These are phyloP conservation scores for Kodamaea jinghongensis DNA, from an alignment of 805 yeast genomes.

Conservation along the genomic window DNA sequence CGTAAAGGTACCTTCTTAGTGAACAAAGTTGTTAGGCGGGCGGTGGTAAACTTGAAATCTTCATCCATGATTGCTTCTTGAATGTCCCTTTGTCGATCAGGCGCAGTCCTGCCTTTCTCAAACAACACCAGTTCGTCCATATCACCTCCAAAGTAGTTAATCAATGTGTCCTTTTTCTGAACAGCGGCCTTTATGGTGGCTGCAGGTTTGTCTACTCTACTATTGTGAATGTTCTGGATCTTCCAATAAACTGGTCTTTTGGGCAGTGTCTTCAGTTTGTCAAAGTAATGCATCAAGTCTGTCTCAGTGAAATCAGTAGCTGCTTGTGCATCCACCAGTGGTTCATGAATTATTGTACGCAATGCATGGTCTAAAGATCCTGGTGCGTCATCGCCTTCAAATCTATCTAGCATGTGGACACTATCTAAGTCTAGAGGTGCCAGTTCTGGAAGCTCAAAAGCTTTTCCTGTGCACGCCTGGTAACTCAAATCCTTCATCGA, in stretches of 20 bases:
- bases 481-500: constrained; percentile 13
- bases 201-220: constrained; percentile 6
- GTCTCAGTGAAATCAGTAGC: too few relatives aligned
- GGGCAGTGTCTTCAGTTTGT: background rate
- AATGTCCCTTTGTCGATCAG: constrained; percentile 1
- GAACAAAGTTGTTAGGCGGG: constrained; percentile 18
- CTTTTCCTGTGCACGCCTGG: too few relatives aligned
- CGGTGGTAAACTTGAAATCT: constrained; percentile 20
- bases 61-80: constrained; percentile 16
- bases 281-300: constrained; percentile 7
- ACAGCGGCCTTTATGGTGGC: constrained; percentile 3
- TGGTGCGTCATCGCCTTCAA: too few relatives aligned
- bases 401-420: too few relatives aligned
- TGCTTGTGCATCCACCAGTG: too few relatives aligned
- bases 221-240: constrained; percentile 3
- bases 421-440: too few relatives aligned
- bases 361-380: too few relatives aligned
- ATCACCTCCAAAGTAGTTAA: constrained; percentile 5
- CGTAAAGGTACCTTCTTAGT: constrained; percentile 13
- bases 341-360: too few relatives aligned
- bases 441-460: too few relatives aligned
- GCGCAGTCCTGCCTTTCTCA: background rate
- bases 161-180: constrained; percentile 7
- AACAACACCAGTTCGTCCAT: constrained; percentile 3
- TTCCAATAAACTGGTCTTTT: constrained; percentile 5